Conservation (phyloP, 495 filamentous ascomycete species). For the Lasiosphaeriaceae sp. region DNA sequence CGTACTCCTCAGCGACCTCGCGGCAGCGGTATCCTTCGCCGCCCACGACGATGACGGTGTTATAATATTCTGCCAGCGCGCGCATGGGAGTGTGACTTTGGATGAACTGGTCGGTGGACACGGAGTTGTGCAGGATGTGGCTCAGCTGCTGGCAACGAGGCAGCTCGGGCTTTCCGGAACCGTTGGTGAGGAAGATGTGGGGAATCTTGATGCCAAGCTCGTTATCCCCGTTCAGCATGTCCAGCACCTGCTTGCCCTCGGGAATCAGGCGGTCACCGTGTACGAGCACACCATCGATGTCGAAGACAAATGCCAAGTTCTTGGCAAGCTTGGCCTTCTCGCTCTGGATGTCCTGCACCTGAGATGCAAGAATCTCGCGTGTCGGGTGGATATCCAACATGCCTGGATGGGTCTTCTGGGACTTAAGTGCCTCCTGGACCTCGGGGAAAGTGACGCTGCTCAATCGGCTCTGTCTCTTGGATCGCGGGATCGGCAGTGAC, state of each 20-base stretch:
- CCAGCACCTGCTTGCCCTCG: conserved; percentile 53
- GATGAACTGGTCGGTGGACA: conserved; percentile 63
- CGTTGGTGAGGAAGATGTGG: conserved; percentile 67
- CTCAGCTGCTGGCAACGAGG: conserved; percentile 56
- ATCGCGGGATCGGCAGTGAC: conserved; percentile 70
- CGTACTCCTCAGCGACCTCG: conserved; percentile 62
- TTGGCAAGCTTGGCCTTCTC: conserved; percentile 63
- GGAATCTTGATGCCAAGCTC: conserved; percentile 68
- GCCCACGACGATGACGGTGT: conserved; percentile 61
- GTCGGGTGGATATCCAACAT: conserved; percentile 51
- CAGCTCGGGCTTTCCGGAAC: conserved; percentile 59
- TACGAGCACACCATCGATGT: conserved; percentile 64
- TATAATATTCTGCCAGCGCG: conserved; percentile 62
- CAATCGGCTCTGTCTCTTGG: conserved; percentile 65
- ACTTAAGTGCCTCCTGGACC: conserved; percentile 35
- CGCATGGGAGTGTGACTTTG: conserved; percentile 66
- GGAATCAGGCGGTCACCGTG: conserved; percentile 63
- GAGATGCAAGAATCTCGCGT: conserved; percentile 66
- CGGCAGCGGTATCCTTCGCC: conserved; percentile 64
- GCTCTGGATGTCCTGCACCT: conserved; percentile 66
- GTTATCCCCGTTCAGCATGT: conserved; percentile 64
- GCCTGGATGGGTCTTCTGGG: too few species aligned
- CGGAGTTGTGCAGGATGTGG: conserved; percentile 53
- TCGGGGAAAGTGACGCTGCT: conserved; percentile 45
- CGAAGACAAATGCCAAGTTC: conserved; percentile 66